Percentiles rank a stretch among this genome's conserved stretches.
Conservation (phyloP, 176 grass and related monocot genomes). For the Triticum urartu region DNA sequence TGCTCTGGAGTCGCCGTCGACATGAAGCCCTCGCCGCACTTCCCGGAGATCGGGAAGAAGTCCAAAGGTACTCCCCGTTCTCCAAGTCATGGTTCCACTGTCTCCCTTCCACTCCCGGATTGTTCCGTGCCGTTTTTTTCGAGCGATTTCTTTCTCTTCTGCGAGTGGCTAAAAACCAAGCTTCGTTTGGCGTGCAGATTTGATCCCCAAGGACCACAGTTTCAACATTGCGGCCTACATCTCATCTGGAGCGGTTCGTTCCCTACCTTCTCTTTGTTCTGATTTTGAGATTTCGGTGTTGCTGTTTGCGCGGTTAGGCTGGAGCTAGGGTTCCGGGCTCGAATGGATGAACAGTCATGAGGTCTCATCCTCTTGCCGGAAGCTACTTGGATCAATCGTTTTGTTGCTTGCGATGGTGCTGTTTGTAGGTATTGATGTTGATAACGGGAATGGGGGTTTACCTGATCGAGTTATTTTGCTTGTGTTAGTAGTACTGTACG, state of each 20-base stretch:
- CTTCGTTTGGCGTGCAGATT: constrained; percentile 39
- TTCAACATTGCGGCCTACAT: constrained; percentile 75
- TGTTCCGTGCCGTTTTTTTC: not conserved
- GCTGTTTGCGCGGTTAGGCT: not conserved
- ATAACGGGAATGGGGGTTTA: not conserved
- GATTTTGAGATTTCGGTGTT: constrained; percentile 16
- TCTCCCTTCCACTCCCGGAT: not conserved
- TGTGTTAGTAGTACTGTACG: not conserved
- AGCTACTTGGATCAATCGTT: not conserved
- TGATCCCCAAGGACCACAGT: constrained; percentile 68
- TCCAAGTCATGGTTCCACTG: not conserved
- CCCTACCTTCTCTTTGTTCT: not conserved
- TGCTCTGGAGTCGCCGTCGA: constrained; percentile 30
- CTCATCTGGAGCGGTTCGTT: constrained; percentile 50
- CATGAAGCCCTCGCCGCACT: constrained; percentile 74
- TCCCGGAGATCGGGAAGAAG: constrained; percentile 74
- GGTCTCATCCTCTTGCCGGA: not conserved
- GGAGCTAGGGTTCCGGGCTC: constrained; percentile 32
- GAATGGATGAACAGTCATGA: not conserved
- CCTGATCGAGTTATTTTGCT: not conserved
- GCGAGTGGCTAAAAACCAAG: constrained; percentile 9
- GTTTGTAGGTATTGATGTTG: not conserved
- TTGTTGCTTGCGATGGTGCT: not conserved
- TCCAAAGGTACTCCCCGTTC: constrained; percentile 50
- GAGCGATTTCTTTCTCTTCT: not conserved